Conservation (phyloP, 805 yeast species). For the Ogataea corticis region DNA sequence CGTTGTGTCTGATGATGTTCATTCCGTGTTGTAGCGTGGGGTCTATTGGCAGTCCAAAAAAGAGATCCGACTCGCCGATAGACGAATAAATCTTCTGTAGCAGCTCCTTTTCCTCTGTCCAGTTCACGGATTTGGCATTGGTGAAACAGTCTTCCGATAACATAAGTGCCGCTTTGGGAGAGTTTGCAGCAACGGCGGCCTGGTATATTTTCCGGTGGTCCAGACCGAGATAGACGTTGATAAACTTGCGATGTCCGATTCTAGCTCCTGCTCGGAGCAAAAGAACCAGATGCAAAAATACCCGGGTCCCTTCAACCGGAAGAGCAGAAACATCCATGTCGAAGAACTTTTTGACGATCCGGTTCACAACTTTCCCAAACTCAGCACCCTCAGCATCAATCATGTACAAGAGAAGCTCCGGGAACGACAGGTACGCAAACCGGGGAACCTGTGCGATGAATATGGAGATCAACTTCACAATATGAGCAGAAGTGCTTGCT, state of each 20-base stretch:
- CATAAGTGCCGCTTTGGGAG: constrained; percentile 46
- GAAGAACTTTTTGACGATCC: constrained; percentile 28
- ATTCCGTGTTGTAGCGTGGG: constrained; percentile 56
- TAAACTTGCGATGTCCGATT: constrained; percentile 29
- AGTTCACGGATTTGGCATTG: constrained; percentile 11
- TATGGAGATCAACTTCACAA: constrained; percentile 36
- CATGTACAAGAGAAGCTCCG: constrained; percentile 31
- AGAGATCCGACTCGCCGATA: constrained; percentile 63
- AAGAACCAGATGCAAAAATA: constrained; percentile 35
- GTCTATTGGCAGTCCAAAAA: constrained; percentile 62
- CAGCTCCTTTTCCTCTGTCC: constrained; percentile 22
- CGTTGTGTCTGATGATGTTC: constrained; percentile 37
- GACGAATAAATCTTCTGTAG: constrained; percentile 45
- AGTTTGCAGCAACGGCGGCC: constrained; percentile 35
- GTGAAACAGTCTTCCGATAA: constrained; percentile 45
- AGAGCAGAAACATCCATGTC: constrained; percentile 10
- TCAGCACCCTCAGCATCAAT: constrained; percentile 21
- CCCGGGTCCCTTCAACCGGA: constrained; percentile 16
- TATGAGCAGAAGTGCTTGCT: constrained; percentile 22
- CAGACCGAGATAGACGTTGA: constrained; percentile 32
- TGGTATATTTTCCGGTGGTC: constrained; percentile 31
- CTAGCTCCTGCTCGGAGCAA: constrained; percentile 43
- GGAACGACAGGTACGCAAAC: constrained; percentile 31
- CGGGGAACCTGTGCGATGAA: constrained; percentile 32
- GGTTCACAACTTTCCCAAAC: constrained; percentile 18